phyloP scores from a whole-genome alignment of 306 rosid species.

The Pyrus betulifolia region DNA sequence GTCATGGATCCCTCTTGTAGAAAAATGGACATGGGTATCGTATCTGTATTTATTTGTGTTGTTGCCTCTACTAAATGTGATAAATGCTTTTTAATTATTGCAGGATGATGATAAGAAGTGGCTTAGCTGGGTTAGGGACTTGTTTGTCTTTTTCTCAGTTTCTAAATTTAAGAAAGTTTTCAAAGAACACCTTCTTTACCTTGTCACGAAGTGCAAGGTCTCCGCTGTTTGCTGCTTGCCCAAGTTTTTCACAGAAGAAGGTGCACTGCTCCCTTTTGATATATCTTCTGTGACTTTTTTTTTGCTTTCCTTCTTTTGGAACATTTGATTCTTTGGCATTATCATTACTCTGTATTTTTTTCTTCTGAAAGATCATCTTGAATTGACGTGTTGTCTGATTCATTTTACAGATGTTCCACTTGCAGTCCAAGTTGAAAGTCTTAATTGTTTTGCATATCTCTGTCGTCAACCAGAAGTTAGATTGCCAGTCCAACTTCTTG shows the following conservation, averaged over 20 bases:
- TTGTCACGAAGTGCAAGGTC: constrained; percentile 49
- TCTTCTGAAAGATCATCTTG: background rate
- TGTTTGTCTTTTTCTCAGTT: constrained; percentile 62
- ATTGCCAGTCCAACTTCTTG: constrained; percentile 51
- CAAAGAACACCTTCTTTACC: constrained; percentile 56
- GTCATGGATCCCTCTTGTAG: background rate
- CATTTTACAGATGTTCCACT: constrained; percentile 56
- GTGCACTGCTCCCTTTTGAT: constrained; percentile 30
- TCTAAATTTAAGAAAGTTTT: constrained; percentile 56
- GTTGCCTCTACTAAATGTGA: background rate
- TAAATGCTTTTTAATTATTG: constrained; percentile 18
- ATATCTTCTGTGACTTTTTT: background rate
- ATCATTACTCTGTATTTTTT: background rate
- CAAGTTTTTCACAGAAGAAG: constrained; percentile 70
- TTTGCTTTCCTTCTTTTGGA: background rate
- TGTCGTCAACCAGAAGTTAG: constrained; percentile 51
- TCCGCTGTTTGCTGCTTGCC: constrained; percentile 55
- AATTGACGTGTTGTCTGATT: constrained; percentile 10
- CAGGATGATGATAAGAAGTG: constrained; percentile 64
- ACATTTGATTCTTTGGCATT: background rate
- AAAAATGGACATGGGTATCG: background rate
- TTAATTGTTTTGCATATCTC: constrained; percentile 57
- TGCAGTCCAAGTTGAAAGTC: constrained; percentile 82
- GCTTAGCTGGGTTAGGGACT: constrained; percentile 49
- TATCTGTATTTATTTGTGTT: background rate